Base-by-base conservation (phyloP, 495 filamentous ascomycete species). In the Neurospora tetraspora region DNA sequence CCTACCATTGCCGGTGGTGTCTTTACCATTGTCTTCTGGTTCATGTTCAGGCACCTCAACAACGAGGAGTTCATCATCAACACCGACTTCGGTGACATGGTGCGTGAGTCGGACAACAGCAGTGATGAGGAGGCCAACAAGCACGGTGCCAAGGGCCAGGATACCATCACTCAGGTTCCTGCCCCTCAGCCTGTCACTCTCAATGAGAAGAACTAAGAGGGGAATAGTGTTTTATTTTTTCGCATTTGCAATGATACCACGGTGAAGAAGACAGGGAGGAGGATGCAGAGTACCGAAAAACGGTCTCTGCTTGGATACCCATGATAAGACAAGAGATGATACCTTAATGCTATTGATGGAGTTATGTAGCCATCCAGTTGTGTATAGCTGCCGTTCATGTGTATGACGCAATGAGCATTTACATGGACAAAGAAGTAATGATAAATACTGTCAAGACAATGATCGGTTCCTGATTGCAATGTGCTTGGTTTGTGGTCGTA, bases 21-120 rank as follows among this genome's bases (percentile, higher is more conserved):
- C 27, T 59, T 81, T 8, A 83, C 85, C 4, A 75, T 80, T 37
- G 39, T 80, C 11, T 88, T 88, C 73, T 88, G 80, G 77, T 85
- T 85, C 74, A 80, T 81, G 18, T 87, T 84, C 73, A 80, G 70
- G 36, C 77, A 84, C 69, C 74, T 85, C n/a, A 80, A 85, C 69
- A 76, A 83, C 36, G 82, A 85, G 71, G 84, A 85, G 71, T 85
- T 83, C 70, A 47, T 82, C 43, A 77, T 83, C 43, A 82, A 79
- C 71, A 80, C 81, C 8, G 78, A 79, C 71, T 80, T 82, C 11
- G 47, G 1, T 3, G 81, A 83, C 69, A 77, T 82, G 76, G 80
- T 78, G 77, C 74, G 75, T 36, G 81, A 81, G 36, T 79, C 82
- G 37, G 82, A 84, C 47, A 77, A 81, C 71, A 78, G 82, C 47